Conservation (phyloP, 495 filamentous ascomycete genomes). For the Cercophora samala region DNA sequence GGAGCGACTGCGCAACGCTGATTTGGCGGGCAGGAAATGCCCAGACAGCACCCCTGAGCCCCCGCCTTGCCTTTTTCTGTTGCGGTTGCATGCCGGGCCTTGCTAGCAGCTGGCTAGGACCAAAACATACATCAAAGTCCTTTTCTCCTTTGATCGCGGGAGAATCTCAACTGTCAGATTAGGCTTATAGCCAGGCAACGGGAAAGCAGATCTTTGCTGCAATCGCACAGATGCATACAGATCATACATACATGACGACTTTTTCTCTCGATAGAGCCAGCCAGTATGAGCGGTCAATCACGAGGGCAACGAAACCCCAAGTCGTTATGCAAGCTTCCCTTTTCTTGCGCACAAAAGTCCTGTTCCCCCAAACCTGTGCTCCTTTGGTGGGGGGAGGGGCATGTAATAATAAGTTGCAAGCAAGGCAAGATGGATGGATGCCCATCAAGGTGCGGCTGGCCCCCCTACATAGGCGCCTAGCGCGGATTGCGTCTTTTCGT, state of each 20-base stretch:
- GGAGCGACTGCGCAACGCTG: not conserved
- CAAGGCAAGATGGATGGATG: not conserved
- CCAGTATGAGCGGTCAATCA: not conserved
- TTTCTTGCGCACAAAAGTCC: not conserved
- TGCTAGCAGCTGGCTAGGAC: not conserved
- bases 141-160: not conserved
- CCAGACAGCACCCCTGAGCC: conserved; percentile 4
- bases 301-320: not conserved
- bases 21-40: not conserved
- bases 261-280: not conserved
- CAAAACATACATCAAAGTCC: not conserved
- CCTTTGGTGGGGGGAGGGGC: not conserved
- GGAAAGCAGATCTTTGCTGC: conserved; percentile 2
- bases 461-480: not conserved
- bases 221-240: not conserved
- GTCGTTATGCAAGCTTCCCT: not conserved
- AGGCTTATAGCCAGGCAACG: not conserved
- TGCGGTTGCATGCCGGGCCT: not conserved
- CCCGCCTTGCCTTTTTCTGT: conserved; percentile 1
- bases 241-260: conserved; percentile 2
- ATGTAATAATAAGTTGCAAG: not conserved
- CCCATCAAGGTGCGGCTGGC: conserved; percentile 5
- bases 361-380: not conserved
- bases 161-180: not conserved
- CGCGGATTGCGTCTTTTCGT: conserved; percentile 3